phyloP scores from a whole-genome alignment of 352 stramenopile genomes.

The Pythium myriotylum region DNA sequence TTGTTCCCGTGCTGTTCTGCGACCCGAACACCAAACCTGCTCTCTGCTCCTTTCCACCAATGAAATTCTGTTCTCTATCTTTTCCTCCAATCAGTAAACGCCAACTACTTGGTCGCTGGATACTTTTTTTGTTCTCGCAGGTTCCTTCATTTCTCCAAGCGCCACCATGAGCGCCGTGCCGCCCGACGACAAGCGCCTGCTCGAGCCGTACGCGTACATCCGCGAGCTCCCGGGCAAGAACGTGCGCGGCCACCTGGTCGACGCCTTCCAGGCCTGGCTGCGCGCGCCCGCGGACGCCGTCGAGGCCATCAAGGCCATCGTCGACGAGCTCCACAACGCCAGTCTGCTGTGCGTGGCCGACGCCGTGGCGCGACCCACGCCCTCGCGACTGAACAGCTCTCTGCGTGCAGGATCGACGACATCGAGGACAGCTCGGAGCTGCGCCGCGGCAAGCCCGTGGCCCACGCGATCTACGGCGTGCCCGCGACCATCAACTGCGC shows the following conservation, averaged over 20 bases:
- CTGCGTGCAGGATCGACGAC: constrained; percentile 96
- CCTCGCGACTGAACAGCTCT: too few species aligned
- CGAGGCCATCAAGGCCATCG: constrained; percentile 91
- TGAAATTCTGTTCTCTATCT: background rate
- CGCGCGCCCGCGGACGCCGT: constrained; percentile 60
- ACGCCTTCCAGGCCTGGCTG: constrained; percentile 89
- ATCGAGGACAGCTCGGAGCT: constrained; percentile 98
- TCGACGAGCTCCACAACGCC: constrained; percentile 96
- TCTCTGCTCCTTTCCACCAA: constrained; percentile 15
- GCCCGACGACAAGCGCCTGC: constrained; percentile 52
- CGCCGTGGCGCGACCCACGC: too few species aligned
- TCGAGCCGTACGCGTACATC: constrained; percentile 91
- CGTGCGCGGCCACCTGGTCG: constrained; percentile 85
- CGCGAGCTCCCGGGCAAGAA: constrained; percentile 88
- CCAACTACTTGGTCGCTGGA: constrained; percentile 8
- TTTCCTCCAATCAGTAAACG: constrained; percentile 13
- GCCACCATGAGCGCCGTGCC: constrained; percentile 32
- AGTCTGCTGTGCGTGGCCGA: constrained; percentile 78
- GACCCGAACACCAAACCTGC: background rate
- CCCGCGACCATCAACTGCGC: constrained; percentile 97
- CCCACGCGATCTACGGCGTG: constrained; percentile 96
- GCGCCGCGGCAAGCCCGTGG: constrained; percentile 92
- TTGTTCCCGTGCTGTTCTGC: background rate
- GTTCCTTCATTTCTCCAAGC: constrained; percentile 5
- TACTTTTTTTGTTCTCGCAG: constrained; percentile 19